Percentiles rank a stretch among this genome's conserved stretches.
These are phyloP conservation scores for Calonectria hawksworthii DNA, from an alignment of 2,329 filamentous ascomycete genomes.

Conservation along the genomic window DNA sequence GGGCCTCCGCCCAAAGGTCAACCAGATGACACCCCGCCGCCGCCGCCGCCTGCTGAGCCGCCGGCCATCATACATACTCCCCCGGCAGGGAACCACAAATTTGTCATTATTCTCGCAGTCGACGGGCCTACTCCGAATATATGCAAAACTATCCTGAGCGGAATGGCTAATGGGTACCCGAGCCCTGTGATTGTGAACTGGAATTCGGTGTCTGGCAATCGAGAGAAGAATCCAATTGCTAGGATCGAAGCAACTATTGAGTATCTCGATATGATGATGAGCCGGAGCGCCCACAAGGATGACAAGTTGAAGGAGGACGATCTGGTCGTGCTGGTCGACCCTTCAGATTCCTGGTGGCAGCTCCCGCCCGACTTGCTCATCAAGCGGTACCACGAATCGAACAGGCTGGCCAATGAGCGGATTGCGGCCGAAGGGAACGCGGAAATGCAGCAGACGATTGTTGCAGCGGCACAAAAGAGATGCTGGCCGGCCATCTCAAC, in stretches of 20 bases:
- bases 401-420: constrained; percentile 28
- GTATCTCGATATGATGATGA: constrained; percentile 39
- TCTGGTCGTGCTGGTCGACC: constrained; percentile 43
- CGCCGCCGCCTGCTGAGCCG: neutral
- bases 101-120: constrained; percentile 35
- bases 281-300: neutral
- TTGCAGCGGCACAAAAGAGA: constrained; percentile 38
- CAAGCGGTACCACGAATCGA: constrained; percentile 42
- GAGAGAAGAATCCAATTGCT: constrained; percentile 38
- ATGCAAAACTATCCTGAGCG: constrained; percentile 45
- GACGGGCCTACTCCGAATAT: constrained; percentile 40
- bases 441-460: constrained; percentile 38
- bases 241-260: constrained; percentile 46
- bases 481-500: constrained; percentile 31
- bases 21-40: neutral
- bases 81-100: constrained; percentile 16
- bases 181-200: constrained; percentile 47
- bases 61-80: neutral
- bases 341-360: constrained; percentile 49
- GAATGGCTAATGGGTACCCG: constrained; percentile 43
- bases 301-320: constrained; percentile 40
- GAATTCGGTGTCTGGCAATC: constrained; percentile 7
- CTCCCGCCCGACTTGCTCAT: constrained; percentile 46
- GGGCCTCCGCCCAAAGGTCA: neutral
- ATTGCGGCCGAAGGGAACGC: constrained; percentile 8